A percentile compares a stretch with the other conserved stretches of the same genome.
Evolutionary conservation across 495 filamentous ascomycete genomes (phyloP).

Genomic region (Jackrogersella minutella): DNA sequence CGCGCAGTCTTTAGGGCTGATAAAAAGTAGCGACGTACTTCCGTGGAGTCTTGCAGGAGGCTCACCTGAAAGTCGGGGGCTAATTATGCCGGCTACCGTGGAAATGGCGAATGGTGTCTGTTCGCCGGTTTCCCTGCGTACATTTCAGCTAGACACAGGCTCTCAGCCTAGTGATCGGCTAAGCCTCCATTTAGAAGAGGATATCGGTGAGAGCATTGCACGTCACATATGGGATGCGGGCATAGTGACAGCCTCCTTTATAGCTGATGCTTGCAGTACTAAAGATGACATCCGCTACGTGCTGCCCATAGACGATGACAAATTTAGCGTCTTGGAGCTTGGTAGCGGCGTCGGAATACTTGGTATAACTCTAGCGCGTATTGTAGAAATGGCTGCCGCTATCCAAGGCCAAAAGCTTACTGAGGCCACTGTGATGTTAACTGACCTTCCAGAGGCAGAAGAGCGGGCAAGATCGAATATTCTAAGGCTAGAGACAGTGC

Average conservation of each 20-base stretch:
- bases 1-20: constrained; percentile 35
- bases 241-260: constrained; percentile 47
- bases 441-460: constrained; percentile 82
- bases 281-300: constrained; percentile 11
- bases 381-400: constrained; percentile 50
- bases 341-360: constrained; percentile 88
- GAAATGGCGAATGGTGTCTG: constrained; percentile 42
- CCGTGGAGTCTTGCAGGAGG: constrained; percentile 19
- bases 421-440: constrained; percentile 67
- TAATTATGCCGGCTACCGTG: constrained; percentile 50
- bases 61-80: constrained; percentile 33
- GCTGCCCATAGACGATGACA: constrained; percentile 15
- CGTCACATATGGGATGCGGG: constrained; percentile 87
- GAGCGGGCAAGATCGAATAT: constrained; percentile 57
- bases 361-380: constrained; percentile 74
- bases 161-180: constrained; percentile 36
- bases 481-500: constrained; percentile 33
- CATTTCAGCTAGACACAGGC: constrained; percentile 37
- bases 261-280: constrained; percentile 45
- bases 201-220: constrained; percentile 94
- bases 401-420: constrained; percentile 16
- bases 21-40: constrained; percentile 45
- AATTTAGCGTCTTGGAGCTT: constrained; percentile 73
- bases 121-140: constrained; percentile 48
- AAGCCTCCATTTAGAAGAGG: constrained; percentile 71